phyloP scores from a whole-genome alignment of 768 basidiomycete species.

The Lenzites betulinus region DNA sequence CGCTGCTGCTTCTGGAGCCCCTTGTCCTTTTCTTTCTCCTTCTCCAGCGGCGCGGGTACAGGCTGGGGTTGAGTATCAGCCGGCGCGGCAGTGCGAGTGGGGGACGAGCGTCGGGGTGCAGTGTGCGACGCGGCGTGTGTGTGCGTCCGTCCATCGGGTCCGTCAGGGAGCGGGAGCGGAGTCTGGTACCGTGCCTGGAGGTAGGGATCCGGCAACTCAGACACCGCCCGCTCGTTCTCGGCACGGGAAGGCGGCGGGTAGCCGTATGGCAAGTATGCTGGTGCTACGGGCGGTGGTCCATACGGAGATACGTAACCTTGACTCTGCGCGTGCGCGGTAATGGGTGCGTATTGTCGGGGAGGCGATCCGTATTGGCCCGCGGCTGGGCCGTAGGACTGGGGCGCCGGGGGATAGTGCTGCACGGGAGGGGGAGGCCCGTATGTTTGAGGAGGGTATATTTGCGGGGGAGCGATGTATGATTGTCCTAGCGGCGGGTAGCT shows the following conservation, averaged over 20 bases:
- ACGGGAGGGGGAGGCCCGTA: background rate
- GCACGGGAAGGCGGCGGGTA: constrained; percentile 5
- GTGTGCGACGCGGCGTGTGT: constrained; percentile 19
- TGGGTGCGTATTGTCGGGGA: background rate
- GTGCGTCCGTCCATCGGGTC: constrained; percentile 22
- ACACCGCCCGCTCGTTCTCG: background rate
- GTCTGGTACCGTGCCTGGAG: constrained; percentile 50
- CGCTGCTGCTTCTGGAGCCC: background rate
- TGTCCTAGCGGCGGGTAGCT: background rate
- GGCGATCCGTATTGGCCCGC: background rate
- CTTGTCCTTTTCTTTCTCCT: background rate
- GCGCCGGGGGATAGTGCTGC: background rate
- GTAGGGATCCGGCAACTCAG: constrained; percentile 45
- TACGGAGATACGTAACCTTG: constrained; percentile 4
- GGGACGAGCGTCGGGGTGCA: background rate
- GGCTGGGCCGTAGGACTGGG: background rate
- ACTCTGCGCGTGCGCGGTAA: background rate
- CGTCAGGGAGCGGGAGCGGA: constrained; percentile 53
- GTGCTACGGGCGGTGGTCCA: background rate
- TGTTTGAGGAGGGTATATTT: background rate
- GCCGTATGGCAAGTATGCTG: background rate
- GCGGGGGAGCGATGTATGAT: background rate
- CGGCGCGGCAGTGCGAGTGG: background rate
- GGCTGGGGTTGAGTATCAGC: background rate
- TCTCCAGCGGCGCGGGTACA: background rate